phyloP scores from a whole-genome alignment of 257 asterid genomes.

The Primulina huaijiensis region DNA sequence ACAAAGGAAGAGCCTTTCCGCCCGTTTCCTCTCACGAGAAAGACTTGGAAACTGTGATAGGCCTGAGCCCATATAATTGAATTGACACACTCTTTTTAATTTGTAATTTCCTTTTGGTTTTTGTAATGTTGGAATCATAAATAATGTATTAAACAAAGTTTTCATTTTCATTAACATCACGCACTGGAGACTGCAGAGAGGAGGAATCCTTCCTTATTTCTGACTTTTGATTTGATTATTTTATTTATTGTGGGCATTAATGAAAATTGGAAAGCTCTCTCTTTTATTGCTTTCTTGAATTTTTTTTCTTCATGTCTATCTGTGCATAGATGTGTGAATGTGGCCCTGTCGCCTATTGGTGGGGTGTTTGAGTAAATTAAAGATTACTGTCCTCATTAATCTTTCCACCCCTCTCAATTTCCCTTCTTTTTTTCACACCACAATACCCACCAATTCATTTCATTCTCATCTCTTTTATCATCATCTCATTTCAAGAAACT shows the following conservation, averaged over 20 bases:
- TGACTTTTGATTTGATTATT: neutral
- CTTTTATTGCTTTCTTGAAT: constrained; percentile 6
- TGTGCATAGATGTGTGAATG: constrained; percentile 25
- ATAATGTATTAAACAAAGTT: neutral
- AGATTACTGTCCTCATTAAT: constrained; percentile 45
- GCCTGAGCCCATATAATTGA: neutral
- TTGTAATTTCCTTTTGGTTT: neutral
- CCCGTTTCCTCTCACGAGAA: neutral
- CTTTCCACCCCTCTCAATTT: constrained; percentile 41
- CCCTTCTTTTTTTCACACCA: constrained; percentile 30
- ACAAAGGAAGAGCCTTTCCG: constrained; percentile 2
- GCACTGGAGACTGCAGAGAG: neutral
- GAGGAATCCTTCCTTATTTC: neutral
- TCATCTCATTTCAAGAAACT: constrained; percentile 27
- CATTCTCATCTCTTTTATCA: constrained; percentile 24
- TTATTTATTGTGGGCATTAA: constrained; percentile 15
- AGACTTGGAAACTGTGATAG: neutral
- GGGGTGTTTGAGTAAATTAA: constrained; percentile 38
- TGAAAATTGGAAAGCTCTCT: constrained; percentile 21
- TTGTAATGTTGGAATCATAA: too few species aligned
- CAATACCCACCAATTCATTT: constrained; percentile 44
- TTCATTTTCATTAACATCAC: neutral
- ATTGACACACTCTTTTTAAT: neutral
- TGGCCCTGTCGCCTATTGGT: constrained; percentile 30
- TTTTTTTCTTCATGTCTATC: constrained; percentile 13